phyloP scores from a whole-genome alignment of 805 yeast species.

The Priceomyces melissophilus region DNA sequence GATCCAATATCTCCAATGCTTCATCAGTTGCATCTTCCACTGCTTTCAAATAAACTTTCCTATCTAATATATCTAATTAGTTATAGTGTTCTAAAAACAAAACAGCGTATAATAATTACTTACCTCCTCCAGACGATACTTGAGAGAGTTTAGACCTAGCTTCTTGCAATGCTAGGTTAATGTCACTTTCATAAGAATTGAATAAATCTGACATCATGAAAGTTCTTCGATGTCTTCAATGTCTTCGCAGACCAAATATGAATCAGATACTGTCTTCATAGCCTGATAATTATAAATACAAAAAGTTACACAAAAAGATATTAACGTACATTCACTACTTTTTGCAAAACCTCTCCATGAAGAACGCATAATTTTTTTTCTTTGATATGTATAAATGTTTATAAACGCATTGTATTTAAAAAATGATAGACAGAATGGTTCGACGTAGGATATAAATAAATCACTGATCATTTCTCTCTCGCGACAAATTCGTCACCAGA shows the following conservation, averaged over 20 bases:
- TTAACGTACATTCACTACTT: too few species aligned
- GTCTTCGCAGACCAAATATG: too few species aligned
- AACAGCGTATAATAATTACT: slow-evolving; percentile 9
- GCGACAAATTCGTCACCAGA: slow-evolving; percentile 61
- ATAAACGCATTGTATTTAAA: too few species aligned
- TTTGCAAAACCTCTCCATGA: too few species aligned
- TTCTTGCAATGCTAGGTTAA: slow-evolving; percentile 65
- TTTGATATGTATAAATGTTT: too few species aligned
- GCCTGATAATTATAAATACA: too few species aligned
- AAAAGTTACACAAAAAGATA: too few species aligned
- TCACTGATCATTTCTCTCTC: slow-evolving; percentile 8
- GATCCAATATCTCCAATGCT: slow-evolving; percentile 75
- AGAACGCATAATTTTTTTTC: too few species aligned
- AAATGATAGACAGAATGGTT: too few species aligned
- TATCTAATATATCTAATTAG: slow-evolving; percentile 30
- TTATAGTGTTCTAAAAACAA: not conserved
- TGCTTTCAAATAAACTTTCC: slow-evolving; percentile 54
- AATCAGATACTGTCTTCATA: too few species aligned
- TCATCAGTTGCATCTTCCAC: slow-evolving; percentile 74
- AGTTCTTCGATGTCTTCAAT: too few species aligned
- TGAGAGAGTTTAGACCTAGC: slow-evolving; percentile 62
- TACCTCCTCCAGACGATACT: slow-evolving; percentile 45
- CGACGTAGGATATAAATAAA: too few species aligned
- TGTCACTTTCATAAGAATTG: slow-evolving; percentile 65
- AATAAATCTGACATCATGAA: slow-evolving; percentile 49